Evolutionary conservation across 768 basidiomycete genomes (phyloP).

Genomic region (Boletus sp.): DNA sequence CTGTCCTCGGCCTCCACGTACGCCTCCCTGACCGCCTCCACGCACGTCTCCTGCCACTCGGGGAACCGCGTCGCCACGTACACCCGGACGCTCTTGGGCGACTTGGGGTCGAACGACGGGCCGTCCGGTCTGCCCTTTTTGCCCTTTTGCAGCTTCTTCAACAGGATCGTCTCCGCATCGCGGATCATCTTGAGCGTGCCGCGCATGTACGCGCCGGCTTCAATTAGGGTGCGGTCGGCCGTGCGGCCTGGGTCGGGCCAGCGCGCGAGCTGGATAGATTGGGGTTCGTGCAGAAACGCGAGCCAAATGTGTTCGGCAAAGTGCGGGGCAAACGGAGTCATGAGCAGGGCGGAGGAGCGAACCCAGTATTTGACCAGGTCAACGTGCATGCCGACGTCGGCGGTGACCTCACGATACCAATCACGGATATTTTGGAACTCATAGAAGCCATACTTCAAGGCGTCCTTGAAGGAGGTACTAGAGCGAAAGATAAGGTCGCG

Average conservation of each 20-base stretch:
- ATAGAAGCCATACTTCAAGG: conserved; percentile 93
- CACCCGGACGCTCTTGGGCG: conserved; percentile 81
- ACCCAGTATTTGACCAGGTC: conserved; percentile 89
- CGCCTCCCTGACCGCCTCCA: conserved; percentile 69
- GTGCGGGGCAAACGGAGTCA: conserved; percentile 89
- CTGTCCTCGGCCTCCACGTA: conserved; percentile 55
- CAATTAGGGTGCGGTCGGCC: conserved; percentile 65
- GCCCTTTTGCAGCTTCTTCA: conserved; percentile 78
- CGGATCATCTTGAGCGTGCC: conserved; percentile 88
- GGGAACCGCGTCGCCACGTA: conserved; percentile 92
- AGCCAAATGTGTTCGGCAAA: conserved; percentile 91
- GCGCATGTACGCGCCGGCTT: conserved; percentile 84
- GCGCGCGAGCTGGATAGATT: conserved; percentile 76
- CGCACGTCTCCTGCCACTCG: conserved; percentile 87
- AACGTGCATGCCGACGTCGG: conserved; percentile 86
- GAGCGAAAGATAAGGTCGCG: neutral
- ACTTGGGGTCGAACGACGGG: conserved; percentile 76
- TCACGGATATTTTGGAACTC: conserved; percentile 90
- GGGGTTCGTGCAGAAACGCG: conserved; percentile 64
- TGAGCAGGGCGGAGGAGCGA: conserved; percentile 71
- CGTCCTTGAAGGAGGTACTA: conserved; percentile 95
- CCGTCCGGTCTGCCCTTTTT: conserved; percentile 55
- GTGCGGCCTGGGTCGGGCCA: conserved; percentile 72
- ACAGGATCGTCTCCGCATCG: conserved; percentile 75
- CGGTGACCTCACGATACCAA: conserved; percentile 93